These are phyloP conservation scores for Saccharomyces uvarum DNA, from an alignment of 1,139 yeast species.

Conservation along the genomic window DNA sequence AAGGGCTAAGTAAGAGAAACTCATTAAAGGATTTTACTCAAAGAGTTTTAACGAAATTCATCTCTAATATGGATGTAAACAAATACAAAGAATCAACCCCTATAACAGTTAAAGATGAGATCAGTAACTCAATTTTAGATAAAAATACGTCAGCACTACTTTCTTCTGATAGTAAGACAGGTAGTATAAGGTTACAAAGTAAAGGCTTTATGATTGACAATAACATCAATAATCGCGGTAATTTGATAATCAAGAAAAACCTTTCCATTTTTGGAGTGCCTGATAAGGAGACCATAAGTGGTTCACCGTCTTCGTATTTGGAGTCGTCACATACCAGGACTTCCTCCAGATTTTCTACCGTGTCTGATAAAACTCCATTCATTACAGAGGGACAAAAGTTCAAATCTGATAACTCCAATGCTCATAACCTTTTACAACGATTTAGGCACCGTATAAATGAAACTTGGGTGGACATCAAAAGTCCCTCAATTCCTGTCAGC, in stretches of 20 bases:
- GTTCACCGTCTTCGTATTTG: constrained; percentile 2
- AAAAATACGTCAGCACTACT: neutral
- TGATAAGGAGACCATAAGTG: neutral
- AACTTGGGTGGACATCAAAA: constrained; percentile 60
- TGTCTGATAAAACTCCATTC: neutral
- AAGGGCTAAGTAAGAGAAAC: constrained; percentile 19
- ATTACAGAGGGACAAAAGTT: neutral
- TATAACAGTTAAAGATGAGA: neutral
- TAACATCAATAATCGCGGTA: neutral
- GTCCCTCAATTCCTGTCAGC: constrained; percentile 57
- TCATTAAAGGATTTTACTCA: constrained; percentile 21
- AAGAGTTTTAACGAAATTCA: constrained; percentile 18
- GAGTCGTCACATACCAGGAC: constrained; percentile 5
- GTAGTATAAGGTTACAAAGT: neutral
- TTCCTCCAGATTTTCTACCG: constrained; percentile 5
- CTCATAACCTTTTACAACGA: neutral
- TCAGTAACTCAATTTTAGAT: neutral
- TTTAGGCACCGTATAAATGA: constrained; percentile 12
- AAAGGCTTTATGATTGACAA: neutral
- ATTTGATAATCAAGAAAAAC: constrained; percentile 1
- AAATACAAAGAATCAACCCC: constrained; percentile 2
- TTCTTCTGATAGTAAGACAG: neutral
- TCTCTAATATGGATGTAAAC: constrained; percentile 14
- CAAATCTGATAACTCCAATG: neutral
- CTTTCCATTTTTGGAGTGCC: neutral